Conservation (phyloP, 345 rosid species). For the Crucihimalaya himalaica region DNA sequence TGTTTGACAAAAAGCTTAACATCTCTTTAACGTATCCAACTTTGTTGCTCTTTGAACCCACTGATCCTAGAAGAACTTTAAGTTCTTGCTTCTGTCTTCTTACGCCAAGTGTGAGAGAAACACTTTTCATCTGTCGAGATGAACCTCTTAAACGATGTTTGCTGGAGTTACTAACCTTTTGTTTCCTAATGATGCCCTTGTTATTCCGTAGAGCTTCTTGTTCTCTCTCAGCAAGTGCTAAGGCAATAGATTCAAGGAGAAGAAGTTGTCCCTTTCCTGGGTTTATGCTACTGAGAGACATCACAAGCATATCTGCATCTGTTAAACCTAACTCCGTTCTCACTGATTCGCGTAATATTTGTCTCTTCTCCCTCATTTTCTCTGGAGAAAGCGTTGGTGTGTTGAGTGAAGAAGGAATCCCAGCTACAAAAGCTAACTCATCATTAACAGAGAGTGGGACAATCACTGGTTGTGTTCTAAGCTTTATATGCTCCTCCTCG, state of each 20-base stretch:
- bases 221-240: constrained; percentile 41
- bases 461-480: constrained; percentile 76
- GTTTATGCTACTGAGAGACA: constrained; percentile 92
- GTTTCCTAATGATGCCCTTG: constrained; percentile 26
- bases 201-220: constrained; percentile 38
- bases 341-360: constrained; percentile 59
- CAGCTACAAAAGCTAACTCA: constrained; percentile 91
- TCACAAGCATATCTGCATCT: constrained; percentile 76
- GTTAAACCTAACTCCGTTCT: constrained; percentile 78
- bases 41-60: constrained; percentile 97
- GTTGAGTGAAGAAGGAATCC: constrained; percentile 75
- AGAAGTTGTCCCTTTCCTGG: constrained; percentile 87
- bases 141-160: constrained; percentile 65
- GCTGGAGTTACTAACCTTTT: constrained; percentile 39
- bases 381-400: constrained; percentile 63
- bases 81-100: constrained; percentile 48
- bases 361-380: constrained; percentile 72
- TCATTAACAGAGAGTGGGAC: constrained; percentile 89
- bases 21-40: constrained; percentile 73
- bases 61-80: constrained; percentile 88
- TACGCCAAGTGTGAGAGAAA: neutral
- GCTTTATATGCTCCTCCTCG: constrained; percentile 70
- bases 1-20: constrained; percentile 54
- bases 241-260: constrained; percentile 70
- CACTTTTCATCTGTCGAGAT: constrained; percentile 44